Conservation (phyloP, 805 yeast species). For the Starmera quercuum region DNA sequence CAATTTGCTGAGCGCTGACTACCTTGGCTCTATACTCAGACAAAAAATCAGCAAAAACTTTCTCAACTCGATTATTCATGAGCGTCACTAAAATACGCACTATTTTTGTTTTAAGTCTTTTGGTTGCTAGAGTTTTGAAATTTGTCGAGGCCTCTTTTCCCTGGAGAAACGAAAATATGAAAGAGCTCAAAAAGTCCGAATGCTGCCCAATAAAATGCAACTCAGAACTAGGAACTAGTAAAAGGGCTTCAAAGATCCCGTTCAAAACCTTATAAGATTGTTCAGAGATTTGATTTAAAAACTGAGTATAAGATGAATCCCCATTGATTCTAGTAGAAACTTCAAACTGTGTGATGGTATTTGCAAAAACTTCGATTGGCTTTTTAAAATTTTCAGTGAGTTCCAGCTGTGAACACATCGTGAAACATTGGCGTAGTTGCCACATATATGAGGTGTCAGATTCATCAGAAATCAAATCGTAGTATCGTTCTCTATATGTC, state of each 20-base stretch:
- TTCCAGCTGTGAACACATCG: no score
- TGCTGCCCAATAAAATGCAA: background rate
- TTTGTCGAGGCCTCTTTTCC: background rate
- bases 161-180: slow-evolving; percentile 4
- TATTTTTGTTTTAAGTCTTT: background rate
- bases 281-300: slow-evolving; percentile 26
- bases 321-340: slow-evolving; percentile 46
- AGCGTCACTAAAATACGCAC: background rate
- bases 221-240: background rate
- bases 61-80: background rate
- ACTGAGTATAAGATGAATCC: slow-evolving; percentile 22
- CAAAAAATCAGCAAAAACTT: background rate
- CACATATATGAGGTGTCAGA: no score
- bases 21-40: background rate
- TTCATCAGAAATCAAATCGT: no score
- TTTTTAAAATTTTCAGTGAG: background rate
- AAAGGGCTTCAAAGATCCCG: slow-evolving; percentile 15
- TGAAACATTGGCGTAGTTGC: no score
- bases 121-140: background rate
- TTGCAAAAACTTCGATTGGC: slow-evolving; percentile 24
- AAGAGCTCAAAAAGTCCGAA: slow-evolving; percentile 1
- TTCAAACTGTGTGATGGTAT: slow-evolving; percentile 52
- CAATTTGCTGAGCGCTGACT: background rate
- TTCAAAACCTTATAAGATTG: slow-evolving; percentile 31
- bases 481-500: no score